These are phyloP conservation scores for Fomitopsis serialis DNA, from an alignment of 768 basidiomycete genomes.

Conservation along the genomic window DNA sequence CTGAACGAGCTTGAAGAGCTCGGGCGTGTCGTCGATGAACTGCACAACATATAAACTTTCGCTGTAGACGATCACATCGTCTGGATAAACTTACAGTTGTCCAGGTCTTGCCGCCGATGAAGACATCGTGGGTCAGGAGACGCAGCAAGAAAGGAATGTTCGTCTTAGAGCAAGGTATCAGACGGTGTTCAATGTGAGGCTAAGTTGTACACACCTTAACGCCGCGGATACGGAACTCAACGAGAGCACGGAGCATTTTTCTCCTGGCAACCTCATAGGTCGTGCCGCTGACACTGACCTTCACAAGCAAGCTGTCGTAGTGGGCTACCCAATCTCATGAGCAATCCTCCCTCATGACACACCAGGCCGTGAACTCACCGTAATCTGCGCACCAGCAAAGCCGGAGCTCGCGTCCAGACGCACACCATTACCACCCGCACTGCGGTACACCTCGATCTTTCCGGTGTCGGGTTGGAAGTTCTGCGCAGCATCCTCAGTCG, in stretches of 20 bases:
- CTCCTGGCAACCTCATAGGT: conserved; percentile 98
- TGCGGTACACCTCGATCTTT: conserved; percentile 98
- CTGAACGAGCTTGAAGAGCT: conserved; percentile 96
- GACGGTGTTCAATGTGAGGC: not conserved
- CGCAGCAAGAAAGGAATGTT: conserved; percentile 99
- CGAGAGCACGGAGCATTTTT: conserved; percentile 99
- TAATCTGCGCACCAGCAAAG: conserved; percentile 98
- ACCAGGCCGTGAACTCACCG: conserved; percentile 40
- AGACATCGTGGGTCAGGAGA: conserved; percentile 92
- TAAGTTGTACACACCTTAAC: conserved; percentile 66
- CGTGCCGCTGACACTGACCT: conserved; percentile 92
- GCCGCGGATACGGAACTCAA: conserved; percentile 99
- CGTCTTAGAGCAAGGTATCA: conserved; percentile 48
- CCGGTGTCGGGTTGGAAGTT: conserved; percentile 98
- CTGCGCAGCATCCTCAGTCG: conserved; percentile 91
- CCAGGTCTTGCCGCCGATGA: conserved; percentile 97
- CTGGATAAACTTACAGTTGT: conserved; percentile 59
- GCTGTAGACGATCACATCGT: too few relatives aligned
- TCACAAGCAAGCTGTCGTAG: conserved; percentile 96
- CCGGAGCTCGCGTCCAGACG: conserved; percentile 95
- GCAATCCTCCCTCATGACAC: not conserved
- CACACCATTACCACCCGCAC: conserved; percentile 97
- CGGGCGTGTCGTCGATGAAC: conserved; percentile 99
- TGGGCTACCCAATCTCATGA: conserved; percentile 58
- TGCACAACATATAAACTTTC: conserved; percentile 22